These are phyloP conservation scores for Bolboschoenus planiculmis DNA, from an alignment of 176 grass and related monocot species.

Conservation along the genomic window DNA sequence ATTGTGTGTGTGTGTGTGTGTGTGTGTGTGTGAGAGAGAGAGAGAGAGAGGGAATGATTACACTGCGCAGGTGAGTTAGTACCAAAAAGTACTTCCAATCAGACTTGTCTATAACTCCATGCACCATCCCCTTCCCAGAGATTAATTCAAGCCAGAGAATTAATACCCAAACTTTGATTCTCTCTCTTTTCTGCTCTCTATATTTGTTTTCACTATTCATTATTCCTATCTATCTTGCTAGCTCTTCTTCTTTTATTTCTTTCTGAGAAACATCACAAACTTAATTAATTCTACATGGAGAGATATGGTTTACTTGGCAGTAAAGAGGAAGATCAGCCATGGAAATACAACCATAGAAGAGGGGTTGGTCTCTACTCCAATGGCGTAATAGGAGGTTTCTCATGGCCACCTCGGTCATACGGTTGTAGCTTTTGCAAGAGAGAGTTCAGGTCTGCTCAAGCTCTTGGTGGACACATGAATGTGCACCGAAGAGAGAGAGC, in stretches of 20 bases:
- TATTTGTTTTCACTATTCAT: slow-evolving; percentile 3
- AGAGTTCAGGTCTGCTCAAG: slow-evolving; percentile 42
- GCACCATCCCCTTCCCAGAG: background rate
- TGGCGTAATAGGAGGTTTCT: slow-evolving; percentile 17
- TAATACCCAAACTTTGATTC: background rate
- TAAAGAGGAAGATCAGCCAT: slow-evolving; percentile 28
- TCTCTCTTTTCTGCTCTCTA: background rate
- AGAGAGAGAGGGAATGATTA: slow-evolving; percentile 35
- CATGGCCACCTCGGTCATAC: slow-evolving; percentile 37
- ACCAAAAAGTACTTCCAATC: slow-evolving; percentile 15
- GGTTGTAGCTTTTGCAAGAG: slow-evolving; percentile 49
- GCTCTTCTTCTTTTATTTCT: background rate
- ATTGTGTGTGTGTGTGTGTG: background rate
- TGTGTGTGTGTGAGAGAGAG: slow-evolving; percentile 10
- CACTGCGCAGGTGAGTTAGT: slow-evolving; percentile 39
- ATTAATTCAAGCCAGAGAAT: background rate
- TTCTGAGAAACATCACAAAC: background rate
- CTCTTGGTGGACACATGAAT: slow-evolving; percentile 47
- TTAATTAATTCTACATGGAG: slow-evolving; percentile 33
- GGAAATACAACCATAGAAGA: slow-evolving; percentile 15
- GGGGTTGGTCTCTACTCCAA: slow-evolving; percentile 13
- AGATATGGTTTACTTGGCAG: slow-evolving; percentile 2
- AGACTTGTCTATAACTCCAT: slow-evolving; percentile 18
- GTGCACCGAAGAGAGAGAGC: slow-evolving; percentile 43
- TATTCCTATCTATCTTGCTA: background rate